phyloP scores from a whole-genome alignment of 139 green algal genomes.

The Pleodorina starrii region DNA sequence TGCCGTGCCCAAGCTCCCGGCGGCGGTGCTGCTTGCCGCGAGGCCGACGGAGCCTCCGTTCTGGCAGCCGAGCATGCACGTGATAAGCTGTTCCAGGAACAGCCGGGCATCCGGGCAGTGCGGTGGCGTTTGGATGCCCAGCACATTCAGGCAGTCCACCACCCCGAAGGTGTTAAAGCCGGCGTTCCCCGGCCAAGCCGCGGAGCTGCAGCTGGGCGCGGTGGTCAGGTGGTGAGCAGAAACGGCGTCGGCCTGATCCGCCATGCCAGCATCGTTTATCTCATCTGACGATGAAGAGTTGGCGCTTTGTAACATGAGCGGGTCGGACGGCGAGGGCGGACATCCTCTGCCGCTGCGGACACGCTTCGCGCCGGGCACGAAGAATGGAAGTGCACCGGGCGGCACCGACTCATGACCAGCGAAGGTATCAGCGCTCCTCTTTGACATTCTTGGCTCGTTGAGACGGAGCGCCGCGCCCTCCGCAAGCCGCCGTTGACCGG shows the following conservation, averaged over 20 bases:
- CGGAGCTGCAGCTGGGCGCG: neutral
- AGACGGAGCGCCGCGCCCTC: neutral
- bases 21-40: neutral
- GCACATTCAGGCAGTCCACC: neutral
- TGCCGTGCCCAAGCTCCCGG: neutral
- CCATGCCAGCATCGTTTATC: neutral
- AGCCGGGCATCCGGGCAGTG: neutral
- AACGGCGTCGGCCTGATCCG: neutral
- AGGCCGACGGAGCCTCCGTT: neutral
- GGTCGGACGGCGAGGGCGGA: neutral
- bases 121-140: neutral
- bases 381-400: slow-evolving; percentile 1
- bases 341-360: neutral
- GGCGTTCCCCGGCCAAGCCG: neutral
- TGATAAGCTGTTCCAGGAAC: slow-evolving; percentile 2
- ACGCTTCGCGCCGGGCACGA: neutral
- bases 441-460: neutral
- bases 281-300: slow-evolving; percentile 29
- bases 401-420: slow-evolving; percentile 29
- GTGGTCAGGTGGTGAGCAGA: neutral
- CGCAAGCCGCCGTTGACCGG: neutral
- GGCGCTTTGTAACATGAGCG: neutral
- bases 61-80: neutral
- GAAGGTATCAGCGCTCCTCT: slow-evolving; percentile 2
- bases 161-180: neutral